phyloP scores from a whole-genome alignment of 805 yeast genomes.

The Metschnikowia arizonensis region DNA sequence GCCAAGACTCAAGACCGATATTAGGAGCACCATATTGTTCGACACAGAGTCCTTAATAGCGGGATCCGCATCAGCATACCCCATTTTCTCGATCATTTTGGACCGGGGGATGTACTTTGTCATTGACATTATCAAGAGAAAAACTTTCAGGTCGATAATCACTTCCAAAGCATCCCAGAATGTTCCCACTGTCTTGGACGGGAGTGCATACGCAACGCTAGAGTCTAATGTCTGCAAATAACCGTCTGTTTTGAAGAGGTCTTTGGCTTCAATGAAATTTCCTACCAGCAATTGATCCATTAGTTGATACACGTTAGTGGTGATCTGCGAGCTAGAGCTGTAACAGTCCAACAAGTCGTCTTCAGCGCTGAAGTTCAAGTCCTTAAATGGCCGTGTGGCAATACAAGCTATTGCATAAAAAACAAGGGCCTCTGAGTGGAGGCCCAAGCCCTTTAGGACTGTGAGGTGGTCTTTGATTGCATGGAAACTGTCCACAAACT shows the following conservation, averaged over 20 bases:
- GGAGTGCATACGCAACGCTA: constrained; percentile 11
- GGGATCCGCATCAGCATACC: constrained; percentile 19
- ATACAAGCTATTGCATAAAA: constrained; percentile 25
- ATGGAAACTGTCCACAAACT: constrained; percentile 24
- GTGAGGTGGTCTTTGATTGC: constrained; percentile 10
- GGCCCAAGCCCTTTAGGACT: not conserved
- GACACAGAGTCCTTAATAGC: constrained; percentile 12
- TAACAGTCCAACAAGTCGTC: constrained; percentile 23
- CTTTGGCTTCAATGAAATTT: constrained; percentile 18
- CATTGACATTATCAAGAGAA: constrained; percentile 27
- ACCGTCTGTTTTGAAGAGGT: constrained; percentile 1
- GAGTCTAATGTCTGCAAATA: constrained; percentile 6
- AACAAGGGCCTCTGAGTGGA: constrained; percentile 17
- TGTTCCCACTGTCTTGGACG: constrained; percentile 9
- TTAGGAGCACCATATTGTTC: constrained; percentile 22
- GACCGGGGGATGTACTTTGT: constrained; percentile 22
- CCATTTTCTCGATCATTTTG: constrained; percentile 26
- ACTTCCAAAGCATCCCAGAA: constrained; percentile 23
- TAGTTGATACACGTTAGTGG: constrained; percentile 10
- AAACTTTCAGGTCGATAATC: constrained; percentile 31
- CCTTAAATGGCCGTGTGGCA: constrained; percentile 29
- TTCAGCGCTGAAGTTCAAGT: constrained; percentile 14
- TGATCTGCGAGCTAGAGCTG: constrained; percentile 4
- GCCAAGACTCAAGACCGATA: constrained; percentile 27
- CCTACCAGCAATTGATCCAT: constrained; percentile 23